Percentiles rank a stretch among this genome's conserved stretches.
These are phyloP conservation scores for Omphalea diandra DNA, from an alignment of 441 rosid species.

Conservation along the genomic window DNA sequence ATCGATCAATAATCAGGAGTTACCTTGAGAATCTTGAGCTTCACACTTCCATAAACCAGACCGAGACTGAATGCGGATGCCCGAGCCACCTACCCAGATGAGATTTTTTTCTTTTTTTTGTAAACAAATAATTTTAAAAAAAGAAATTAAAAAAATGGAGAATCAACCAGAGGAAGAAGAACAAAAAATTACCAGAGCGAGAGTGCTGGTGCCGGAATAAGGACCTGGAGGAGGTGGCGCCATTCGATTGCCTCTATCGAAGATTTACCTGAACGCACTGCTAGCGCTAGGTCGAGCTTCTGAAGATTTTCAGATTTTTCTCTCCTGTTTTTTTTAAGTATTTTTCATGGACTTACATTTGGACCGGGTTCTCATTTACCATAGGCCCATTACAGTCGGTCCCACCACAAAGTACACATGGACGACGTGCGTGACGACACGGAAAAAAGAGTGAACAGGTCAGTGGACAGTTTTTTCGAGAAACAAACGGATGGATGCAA, in stretches of 20 bases:
- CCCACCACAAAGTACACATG: not conserved
- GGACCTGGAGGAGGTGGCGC: slow-evolving; percentile 81
- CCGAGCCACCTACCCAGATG: slow-evolving; percentile 60
- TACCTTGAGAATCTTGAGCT: slow-evolving; percentile 65
- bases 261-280: too few relatives aligned
- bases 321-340: not conserved
- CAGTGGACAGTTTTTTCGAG: not conserved
- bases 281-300: too few relatives aligned
- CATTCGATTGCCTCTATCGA: slow-evolving; percentile 39
- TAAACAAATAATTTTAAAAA: too few relatives aligned
- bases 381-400: not conserved
- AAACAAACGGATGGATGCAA: not conserved
- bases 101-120: too few relatives aligned
- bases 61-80: slow-evolving; percentile 61
- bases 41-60: slow-evolving; percentile 52
- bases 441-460: not conserved
- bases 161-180: not conserved
- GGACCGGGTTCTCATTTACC: not conserved
- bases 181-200: slow-evolving; percentile 53
- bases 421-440: not conserved
- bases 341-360: not conserved
- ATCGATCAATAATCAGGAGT: not conserved
- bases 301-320: not conserved
- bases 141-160: not conserved
- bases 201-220: slow-evolving; percentile 83